phyloP scores from a whole-genome alignment of 2,329 filamentous ascomycete genomes.

The Colletotrichum sidae region DNA sequence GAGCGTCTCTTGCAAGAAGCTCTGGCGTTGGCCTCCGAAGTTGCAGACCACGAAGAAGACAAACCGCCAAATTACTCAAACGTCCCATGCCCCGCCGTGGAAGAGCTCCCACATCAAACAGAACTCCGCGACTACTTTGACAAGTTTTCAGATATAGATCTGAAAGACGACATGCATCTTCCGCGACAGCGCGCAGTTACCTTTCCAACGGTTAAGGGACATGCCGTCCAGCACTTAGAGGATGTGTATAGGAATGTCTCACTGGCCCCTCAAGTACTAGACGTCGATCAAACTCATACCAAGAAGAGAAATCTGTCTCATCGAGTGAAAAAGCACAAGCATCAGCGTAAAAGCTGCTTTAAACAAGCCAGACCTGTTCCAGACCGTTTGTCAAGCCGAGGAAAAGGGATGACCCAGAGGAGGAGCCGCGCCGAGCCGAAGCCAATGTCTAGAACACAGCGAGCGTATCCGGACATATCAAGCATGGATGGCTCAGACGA shows the following conservation, averaged over 20 bases:
- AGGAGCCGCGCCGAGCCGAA: conserved; percentile 17
- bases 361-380: conserved; percentile 21
- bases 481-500: conserved; percentile 36
- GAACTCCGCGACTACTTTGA: background rate
- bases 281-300: conserved; percentile 10
- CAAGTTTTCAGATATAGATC: conserved; percentile 19
- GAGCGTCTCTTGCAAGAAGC: conserved; percentile 61
- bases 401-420: conserved; percentile 10
- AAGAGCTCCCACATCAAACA: background rate
- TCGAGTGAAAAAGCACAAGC: background rate
- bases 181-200: conserved; percentile 14
- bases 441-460: background rate
- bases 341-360: background rate
- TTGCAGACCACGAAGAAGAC: conserved; percentile 47
- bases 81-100: background rate
- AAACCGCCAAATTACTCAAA: background rate
- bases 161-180: background rate
- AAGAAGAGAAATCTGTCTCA: conserved; percentile 26
- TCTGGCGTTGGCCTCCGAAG: conserved; percentile 55
- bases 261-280: conserved; percentile 22
- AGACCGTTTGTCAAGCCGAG: conserved; percentile 33
- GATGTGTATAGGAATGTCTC: conserved; percentile 31
- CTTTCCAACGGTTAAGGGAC: conserved; percentile 23
- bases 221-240: conserved; percentile 41
- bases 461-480: conserved; percentile 14